Evolutionary conservation across 257 asterid genomes (phyloP).

Genomic region (Dorcoceras hygrometricum): DNA sequence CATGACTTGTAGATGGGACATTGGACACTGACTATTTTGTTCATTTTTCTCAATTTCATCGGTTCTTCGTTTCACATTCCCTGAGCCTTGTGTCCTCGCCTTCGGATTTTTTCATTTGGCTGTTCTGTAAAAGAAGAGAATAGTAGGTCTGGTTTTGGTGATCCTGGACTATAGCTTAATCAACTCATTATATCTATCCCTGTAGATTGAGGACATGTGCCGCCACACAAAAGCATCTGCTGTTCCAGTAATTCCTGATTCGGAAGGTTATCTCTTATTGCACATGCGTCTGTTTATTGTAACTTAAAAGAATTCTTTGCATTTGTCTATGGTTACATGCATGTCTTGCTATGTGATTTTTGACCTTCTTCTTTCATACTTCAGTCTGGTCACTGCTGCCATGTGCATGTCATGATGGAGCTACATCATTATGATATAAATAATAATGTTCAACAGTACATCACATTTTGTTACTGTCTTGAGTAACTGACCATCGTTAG

Average conservation of each 20-base stretch:
- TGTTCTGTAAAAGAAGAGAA: not conserved
- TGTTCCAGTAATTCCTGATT: conserved; percentile 85
- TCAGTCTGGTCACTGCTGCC: conserved; percentile 17
- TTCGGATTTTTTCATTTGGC: conserved; percentile 5
- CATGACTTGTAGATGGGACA: not conserved
- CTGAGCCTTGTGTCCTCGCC: not conserved
- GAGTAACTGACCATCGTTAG: not conserved
- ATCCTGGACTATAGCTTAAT: conserved; percentile 9
- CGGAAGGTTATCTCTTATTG: conserved; percentile 62
- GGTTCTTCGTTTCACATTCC: conserved; percentile 11
- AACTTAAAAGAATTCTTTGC: conserved; percentile 2
- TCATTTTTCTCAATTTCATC: not conserved
- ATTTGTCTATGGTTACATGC: conserved; percentile 9
- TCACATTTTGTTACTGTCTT: not conserved
- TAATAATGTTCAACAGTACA: conserved; percentile 18
- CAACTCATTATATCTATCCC: conserved; percentile 20
- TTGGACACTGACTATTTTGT: not conserved
- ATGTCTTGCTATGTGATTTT: not conserved
- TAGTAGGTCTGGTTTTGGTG: not conserved
- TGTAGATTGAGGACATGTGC: conserved; percentile 91
- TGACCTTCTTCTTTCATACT: conserved; percentile 5
- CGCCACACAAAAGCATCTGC: conserved; percentile 81
- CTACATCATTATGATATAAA: not conserved
- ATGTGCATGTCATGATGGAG: conserved; percentile 16
- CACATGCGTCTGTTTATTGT: conserved; percentile 12